Evolutionary conservation across 805 yeast genomes (phyloP).

Genomic region (Saccharomycopsis babjevae): DNA sequence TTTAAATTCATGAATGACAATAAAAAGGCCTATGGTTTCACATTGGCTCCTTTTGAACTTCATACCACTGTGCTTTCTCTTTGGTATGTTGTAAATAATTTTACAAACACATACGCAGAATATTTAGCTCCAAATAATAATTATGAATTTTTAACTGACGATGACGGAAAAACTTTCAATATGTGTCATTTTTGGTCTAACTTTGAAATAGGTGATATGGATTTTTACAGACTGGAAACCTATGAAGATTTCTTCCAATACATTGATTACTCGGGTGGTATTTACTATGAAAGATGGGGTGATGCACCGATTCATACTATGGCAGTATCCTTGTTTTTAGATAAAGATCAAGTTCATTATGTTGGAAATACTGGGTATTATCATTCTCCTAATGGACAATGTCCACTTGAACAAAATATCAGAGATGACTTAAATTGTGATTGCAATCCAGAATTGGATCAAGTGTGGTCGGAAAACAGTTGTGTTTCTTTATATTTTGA

Average conservation of each 20-base stretch:
- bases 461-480: slow-evolving; percentile 40
- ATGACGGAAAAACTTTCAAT: slow-evolving; percentile 34
- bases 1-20: slow-evolving; percentile 33
- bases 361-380: slow-evolving; percentile 44
- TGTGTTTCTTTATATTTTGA: slow-evolving; percentile 39
- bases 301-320: slow-evolving; percentile 46
- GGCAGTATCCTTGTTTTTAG: slow-evolving; percentile 30
- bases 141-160: slow-evolving; percentile 39
- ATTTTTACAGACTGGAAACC: slow-evolving; percentile 38
- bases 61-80: slow-evolving; percentile 42
- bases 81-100: slow-evolving; percentile 39
- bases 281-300: slow-evolving; percentile 54
- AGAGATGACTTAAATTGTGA: slow-evolving; percentile 39
- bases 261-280: slow-evolving; percentile 41
- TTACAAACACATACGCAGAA: slow-evolving; percentile 36
- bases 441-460: slow-evolving; percentile 40
- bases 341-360: slow-evolving; percentile 25
- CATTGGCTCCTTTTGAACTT: slow-evolving; percentile 40
- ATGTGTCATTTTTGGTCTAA: slow-evolving; percentile 60
- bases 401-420: slow-evolving; percentile 42
- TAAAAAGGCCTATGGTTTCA: slow-evolving; percentile 41
- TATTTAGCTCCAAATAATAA: slow-evolving; percentile 39
- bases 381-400: slow-evolving; percentile 48
- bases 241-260: slow-evolving; percentile 36
- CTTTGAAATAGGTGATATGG: slow-evolving; percentile 45